Evolutionary conservation across 805 yeast species (phyloP).

Genomic region (Helenozyma rhizophorensis): DNA sequence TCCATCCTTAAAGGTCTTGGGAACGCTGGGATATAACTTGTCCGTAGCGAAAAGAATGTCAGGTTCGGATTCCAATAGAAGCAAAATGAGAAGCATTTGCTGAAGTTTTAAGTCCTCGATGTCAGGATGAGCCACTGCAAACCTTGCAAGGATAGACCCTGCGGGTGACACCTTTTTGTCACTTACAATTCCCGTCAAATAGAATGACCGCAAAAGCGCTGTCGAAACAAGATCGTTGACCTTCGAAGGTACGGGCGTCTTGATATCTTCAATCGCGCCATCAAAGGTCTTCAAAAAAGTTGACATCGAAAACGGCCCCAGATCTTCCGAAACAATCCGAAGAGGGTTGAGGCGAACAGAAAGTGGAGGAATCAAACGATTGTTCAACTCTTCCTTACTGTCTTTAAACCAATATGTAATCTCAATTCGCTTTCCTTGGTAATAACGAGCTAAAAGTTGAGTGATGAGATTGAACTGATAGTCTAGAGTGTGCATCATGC

Average conservation of each 20-base stretch:
- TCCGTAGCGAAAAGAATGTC: conserved; percentile 38
- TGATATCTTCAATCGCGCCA: neutral
- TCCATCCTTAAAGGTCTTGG: conserved; percentile 26
- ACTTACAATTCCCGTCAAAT: conserved; percentile 46
- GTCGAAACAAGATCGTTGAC: too few relatives aligned
- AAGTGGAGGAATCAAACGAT: conserved; percentile 54
- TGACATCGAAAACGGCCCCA: conserved; percentile 20
- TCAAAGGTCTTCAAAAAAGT: conserved; percentile 2
- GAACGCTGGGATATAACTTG: conserved; percentile 30
- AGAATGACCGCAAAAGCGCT: conserved; percentile 39
- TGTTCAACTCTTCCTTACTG: conserved; percentile 40
- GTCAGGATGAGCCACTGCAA: conserved; percentile 15
- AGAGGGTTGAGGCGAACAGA: conserved; percentile 24
- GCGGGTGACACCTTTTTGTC: conserved; percentile 14
- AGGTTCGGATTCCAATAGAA: conserved; percentile 36
- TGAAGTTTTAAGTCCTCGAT: conserved; percentile 25
- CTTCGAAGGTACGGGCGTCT: too few relatives aligned
- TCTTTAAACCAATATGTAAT: conserved; percentile 54
- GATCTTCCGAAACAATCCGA: neutral
- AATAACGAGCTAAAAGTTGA: conserved; percentile 74
- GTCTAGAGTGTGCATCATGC: conserved; percentile 50
- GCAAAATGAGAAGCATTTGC: conserved; percentile 43
- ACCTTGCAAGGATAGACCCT: conserved; percentile 49
- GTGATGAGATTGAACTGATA: conserved; percentile 65
- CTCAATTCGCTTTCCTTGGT: conserved; percentile 65